Evolutionary conservation across 164 flowering plant genomes (phyloP), one percentile per base, ranked within the genome.

Genomic region (Aristolochia fimbriata): DNA sequence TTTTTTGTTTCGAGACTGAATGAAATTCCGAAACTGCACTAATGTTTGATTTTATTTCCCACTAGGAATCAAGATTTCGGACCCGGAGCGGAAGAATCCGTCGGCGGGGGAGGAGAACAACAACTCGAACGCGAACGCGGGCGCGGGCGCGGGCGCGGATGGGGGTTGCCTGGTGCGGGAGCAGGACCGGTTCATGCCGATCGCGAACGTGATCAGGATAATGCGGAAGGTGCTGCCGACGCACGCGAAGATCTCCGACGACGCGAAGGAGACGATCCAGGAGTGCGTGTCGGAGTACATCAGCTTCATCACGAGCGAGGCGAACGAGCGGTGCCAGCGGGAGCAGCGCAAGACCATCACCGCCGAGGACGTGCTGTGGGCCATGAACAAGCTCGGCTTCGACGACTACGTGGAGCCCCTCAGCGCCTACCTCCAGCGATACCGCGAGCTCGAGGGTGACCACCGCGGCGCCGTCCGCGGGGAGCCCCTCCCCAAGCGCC

Each of bases 341-440:
- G 92, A 88, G 82, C 92, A 86, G 77, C 78, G 96, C 56, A 86
- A 88, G 83, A 86, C 92, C 45, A 78, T 88, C 63, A 88, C 92
- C 0, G 92, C 92, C 0, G 96, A 88, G 67, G 96, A 88, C 43
- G 84, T 88, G 30, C 77, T 88, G 0, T 83, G 83, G 81, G 96
- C 92, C 21, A 86, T 88, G 92, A 77, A 77, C 80, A 85, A 82
- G 78, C 80, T 88, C 0, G 90, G 92, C 15, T 86, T 86, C 56
- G 92, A 88, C 30, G 87, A 86, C 78, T 86, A 86, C 76, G 71
- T 83, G 13, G 83, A 83, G 63, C 88, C 96, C 0, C 74, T 85
- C 51, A 80, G 83, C 8, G 1, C 82, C 47, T 88, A 73, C 73
- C 66, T 74, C 14, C 66, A 61, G 2, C 70, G 73, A 15, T 74